phyloP scores from a whole-genome alignment of 2,329 filamentous ascomycete species.

The Laburnicola sp. region DNA sequence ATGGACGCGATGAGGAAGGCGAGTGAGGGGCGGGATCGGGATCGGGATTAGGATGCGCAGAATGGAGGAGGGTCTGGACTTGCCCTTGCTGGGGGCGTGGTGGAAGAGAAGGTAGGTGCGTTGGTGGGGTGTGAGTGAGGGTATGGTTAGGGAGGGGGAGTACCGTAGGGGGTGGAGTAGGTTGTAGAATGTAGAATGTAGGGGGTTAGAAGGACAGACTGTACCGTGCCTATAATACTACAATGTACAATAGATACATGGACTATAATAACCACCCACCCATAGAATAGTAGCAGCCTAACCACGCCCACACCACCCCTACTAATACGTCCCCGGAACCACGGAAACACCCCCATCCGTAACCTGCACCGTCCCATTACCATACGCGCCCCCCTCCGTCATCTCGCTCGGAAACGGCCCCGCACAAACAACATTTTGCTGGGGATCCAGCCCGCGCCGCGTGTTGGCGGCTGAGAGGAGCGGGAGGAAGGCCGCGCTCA shows the following conservation, averaged over 20 bases:
- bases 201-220: too few relatives aligned
- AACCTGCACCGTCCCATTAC: slow-evolving; percentile 57
- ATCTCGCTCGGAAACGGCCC: slow-evolving; percentile 23
- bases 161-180: background rate
- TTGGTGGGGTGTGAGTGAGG: slow-evolving; percentile 59
- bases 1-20: slow-evolving; percentile 66
- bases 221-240: too few relatives aligned
- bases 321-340: slow-evolving; percentile 41
- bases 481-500: slow-evolving; percentile 51
- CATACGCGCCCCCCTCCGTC: slow-evolving; percentile 48
- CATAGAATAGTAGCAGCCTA: too few relatives aligned
- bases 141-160: background rate
- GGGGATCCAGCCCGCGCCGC: slow-evolving; percentile 43
- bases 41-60: slow-evolving; percentile 60
- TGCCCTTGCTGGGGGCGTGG: slow-evolving; percentile 12
- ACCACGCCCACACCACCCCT: background rate
- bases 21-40: slow-evolving; percentile 57
- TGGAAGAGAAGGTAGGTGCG: slow-evolving; percentile 67
- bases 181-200: background rate
- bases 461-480: slow-evolving; percentile 51
- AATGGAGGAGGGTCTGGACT: too few relatives aligned
- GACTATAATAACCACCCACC: too few relatives aligned
- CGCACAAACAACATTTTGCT: slow-evolving; percentile 50
- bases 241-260: too few relatives aligned
- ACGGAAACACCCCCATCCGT: slow-evolving; percentile 50